These are phyloP conservation scores for Spencermartinsiella europaea DNA, from an alignment of 805 yeast species.

Conservation along the genomic window DNA sequence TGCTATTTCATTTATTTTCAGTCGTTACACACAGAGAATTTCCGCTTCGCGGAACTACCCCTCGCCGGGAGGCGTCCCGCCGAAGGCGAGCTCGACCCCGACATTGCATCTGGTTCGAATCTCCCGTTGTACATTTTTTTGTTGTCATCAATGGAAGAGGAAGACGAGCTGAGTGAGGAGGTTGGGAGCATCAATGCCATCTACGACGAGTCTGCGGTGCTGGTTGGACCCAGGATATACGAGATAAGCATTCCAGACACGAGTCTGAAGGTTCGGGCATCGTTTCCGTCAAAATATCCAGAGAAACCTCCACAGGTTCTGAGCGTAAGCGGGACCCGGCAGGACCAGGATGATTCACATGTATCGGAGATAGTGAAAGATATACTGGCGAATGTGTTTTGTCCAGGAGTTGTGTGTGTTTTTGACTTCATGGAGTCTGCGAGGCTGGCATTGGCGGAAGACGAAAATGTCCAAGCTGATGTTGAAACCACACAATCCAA, in stretches of 20 bases:
- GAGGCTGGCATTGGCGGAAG: slow-evolving; percentile 37
- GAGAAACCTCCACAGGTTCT: slow-evolving; percentile 54
- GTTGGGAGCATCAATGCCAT: slow-evolving; percentile 81
- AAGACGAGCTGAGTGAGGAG: slow-evolving; percentile 61
- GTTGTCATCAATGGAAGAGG: too few relatives aligned
- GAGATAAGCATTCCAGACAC: slow-evolving; percentile 60
- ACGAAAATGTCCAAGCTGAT: slow-evolving; percentile 34
- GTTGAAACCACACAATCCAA: slow-evolving; percentile 18
- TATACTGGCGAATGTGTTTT: slow-evolving; percentile 49
- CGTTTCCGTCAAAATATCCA: slow-evolving; percentile 73
- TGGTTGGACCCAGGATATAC: slow-evolving; percentile 34
- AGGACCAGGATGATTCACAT: slow-evolving; percentile 38
- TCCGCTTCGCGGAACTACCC: too few relatives aligned
- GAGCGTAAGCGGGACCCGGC: slow-evolving; percentile 42
- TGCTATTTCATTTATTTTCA: too few relatives aligned
- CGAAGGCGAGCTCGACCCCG: too few relatives aligned
- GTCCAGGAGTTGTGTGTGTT: slow-evolving; percentile 63
- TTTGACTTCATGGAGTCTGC: slow-evolving; percentile 66
- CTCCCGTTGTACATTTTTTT: too few relatives aligned
- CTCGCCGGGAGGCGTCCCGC: too few relatives aligned
- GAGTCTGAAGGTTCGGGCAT: slow-evolving; percentile 54
- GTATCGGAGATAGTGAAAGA: slow-evolving; percentile 46
- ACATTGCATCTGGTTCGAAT: too few relatives aligned
- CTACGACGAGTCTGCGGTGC: slow-evolving; percentile 57
- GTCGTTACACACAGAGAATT: too few relatives aligned